Conservation (phyloP, 345 rosid species). For the Eucalyptus victrix region DNA sequence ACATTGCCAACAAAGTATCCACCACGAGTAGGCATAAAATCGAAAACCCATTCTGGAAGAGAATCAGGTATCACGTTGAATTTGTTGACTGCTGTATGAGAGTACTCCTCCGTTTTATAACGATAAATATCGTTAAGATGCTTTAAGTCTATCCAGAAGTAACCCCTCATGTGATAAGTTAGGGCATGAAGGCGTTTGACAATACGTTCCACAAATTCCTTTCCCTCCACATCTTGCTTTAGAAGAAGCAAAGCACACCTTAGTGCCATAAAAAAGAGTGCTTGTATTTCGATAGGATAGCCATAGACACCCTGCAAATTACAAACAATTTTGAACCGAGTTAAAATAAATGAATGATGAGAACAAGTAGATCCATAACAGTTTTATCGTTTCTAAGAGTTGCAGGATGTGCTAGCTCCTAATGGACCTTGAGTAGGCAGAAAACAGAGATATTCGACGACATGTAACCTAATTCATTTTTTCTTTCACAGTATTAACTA, state of each 20-base stretch:
- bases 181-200: conserved; percentile 87
- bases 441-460: not conserved
- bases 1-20: conserved; percentile 92
- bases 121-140: conserved; percentile 91
- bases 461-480: not conserved
- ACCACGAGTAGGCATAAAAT: conserved; percentile 78
- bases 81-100: conserved; percentile 93
- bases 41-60: conserved; percentile 92
- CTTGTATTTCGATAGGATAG: conserved; percentile 92
- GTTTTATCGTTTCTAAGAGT: not conserved
- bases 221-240: conserved; percentile 84
- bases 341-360: not conserved
- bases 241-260: conserved; percentile 77
- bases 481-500: not conserved
- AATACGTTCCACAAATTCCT: conserved; percentile 80
- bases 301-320: conserved; percentile 85
- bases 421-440: not conserved
- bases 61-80: conserved; percentile 95
- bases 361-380: not conserved
- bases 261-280: conserved; percentile 89
- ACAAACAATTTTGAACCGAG: not conserved
- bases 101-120: conserved; percentile 94
- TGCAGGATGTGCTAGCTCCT: not conserved
- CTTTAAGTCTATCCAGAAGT: conserved; percentile 90
- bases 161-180: conserved; percentile 85